A percentile compares a stretch with the other conserved stretches of the same genome.
Evolutionary conservation across 768 basidiomycete genomes (phyloP).

Genomic region (Amanita rubescens): DNA sequence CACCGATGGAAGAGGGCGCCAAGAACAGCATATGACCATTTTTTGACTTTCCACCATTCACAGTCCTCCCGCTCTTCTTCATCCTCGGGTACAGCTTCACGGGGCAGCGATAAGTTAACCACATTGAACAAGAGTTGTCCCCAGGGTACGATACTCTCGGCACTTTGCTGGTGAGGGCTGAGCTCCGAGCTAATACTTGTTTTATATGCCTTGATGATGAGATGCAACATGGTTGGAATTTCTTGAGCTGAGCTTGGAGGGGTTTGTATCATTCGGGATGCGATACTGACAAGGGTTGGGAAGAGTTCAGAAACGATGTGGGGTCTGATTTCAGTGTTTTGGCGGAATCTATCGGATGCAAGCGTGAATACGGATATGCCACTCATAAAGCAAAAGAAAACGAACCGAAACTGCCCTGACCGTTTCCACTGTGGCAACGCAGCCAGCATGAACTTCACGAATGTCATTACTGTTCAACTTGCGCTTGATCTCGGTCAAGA

Average conservation of each 20-base stretch:
- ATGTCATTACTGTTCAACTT: constrained; percentile 59
- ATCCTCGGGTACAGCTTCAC: constrained; percentile 58
- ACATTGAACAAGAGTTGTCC: constrained; percentile 75
- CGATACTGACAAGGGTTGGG: constrained; percentile 71
- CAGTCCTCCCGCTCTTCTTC: constrained; percentile 69
- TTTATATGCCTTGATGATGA: constrained; percentile 84
- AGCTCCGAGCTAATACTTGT: constrained; percentile 73
- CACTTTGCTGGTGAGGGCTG: constrained; percentile 63
- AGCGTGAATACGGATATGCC: not conserved
- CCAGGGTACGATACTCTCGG: constrained; percentile 81
- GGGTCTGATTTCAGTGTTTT: constrained; percentile 52
- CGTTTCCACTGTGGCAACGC: constrained; percentile 70
- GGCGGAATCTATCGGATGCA: constrained; percentile 51
- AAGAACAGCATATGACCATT: constrained; percentile 84
- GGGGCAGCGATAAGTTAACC: constrained; percentile 63
- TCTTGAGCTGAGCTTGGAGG: constrained; percentile 61
- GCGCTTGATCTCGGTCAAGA: constrained; percentile 60
- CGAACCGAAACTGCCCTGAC: constrained; percentile 70
- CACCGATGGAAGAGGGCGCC: constrained; percentile 74
- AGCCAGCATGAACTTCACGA: constrained; percentile 73
- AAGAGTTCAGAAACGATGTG: constrained; percentile 56
- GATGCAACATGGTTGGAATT: constrained; percentile 76
- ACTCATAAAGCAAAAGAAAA: constrained; percentile 4
- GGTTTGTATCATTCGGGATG: constrained; percentile 55
- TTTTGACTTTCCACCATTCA: constrained; percentile 91